Percentiles rank a stretch among this genome's conserved stretches.
Evolutionary conservation across 2,329 filamentous ascomycete species (phyloP).

Genomic region (Sporothrix euskadiensis): DNA sequence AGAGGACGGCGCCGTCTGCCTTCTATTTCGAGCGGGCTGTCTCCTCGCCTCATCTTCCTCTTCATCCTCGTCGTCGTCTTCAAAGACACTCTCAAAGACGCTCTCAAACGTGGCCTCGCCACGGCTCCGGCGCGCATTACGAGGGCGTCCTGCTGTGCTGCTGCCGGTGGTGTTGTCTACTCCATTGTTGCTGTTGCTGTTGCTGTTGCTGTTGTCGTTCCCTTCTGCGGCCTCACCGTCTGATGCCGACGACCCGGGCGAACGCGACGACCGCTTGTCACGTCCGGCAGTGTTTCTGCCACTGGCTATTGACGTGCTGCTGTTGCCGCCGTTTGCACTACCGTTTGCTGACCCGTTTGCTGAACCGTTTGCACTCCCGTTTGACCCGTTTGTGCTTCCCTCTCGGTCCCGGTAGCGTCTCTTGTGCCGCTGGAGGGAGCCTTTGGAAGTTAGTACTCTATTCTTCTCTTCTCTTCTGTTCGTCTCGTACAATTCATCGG

Average conservation of each 20-base stretch:
- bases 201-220: too few species aligned
- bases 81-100: not conserved
- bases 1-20: not conserved
- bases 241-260: not conserved
- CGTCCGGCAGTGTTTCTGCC: not conserved
- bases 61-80: constrained; percentile 3
- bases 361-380: not conserved
- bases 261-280: not conserved
- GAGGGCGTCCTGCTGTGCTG: not conserved
- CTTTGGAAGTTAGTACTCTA: not conserved
- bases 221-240: not conserved
- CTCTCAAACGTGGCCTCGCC: not conserved
- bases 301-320: too few species aligned
- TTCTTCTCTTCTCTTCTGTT: too few species aligned
- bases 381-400: not conserved
- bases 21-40: not conserved
- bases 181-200: not conserved
- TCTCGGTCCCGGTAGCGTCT: constrained; percentile 1
- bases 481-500: not conserved
- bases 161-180: not conserved
- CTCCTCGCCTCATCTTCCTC: not conserved
- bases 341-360: too few species aligned
- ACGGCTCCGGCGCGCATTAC: not conserved
- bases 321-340: not conserved
- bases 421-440: constrained; percentile 14